Percentiles rank a stretch among this genome's conserved stretches.
Conservation (phyloP, 805 yeast species). For the Scheffersomyces ergatensis region DNA sequence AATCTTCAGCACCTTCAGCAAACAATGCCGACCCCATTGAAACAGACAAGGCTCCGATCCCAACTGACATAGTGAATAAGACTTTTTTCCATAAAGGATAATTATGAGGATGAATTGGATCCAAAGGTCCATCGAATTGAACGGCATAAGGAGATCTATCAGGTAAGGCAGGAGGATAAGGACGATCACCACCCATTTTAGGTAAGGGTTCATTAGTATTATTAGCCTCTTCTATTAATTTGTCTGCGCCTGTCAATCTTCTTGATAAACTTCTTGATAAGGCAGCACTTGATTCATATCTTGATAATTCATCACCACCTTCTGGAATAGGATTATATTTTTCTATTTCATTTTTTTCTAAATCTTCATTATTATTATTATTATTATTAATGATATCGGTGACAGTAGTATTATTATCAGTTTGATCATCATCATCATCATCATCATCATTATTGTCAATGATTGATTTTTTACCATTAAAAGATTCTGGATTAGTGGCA, state of each 20-base stretch:
- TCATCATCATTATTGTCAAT: neutral
- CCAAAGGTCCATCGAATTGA: slow-evolving; percentile 73
- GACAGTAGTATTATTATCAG: slow-evolving; percentile 2
- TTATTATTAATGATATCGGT: slow-evolving; percentile 4
- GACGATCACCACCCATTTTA: slow-evolving; percentile 65
- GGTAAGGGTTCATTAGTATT: slow-evolving; percentile 29
- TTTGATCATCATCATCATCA: neutral
- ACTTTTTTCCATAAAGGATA: slow-evolving; percentile 48
- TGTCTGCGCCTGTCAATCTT: slow-evolving; percentile 25
- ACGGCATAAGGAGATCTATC: slow-evolving; percentile 59
- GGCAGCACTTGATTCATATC: slow-evolving; percentile 20
- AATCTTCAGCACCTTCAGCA: slow-evolving; percentile 54
- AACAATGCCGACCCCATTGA: slow-evolving; percentile 85
- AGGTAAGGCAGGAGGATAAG: slow-evolving; percentile 61
- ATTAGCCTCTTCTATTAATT: slow-evolving; percentile 24
- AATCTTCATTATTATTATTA: neutral
- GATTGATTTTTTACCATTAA: neutral
- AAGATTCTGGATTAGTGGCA: neutral
- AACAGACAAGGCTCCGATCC: slow-evolving; percentile 36
- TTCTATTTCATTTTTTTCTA: neutral
- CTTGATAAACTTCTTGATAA: slow-evolving; percentile 19
- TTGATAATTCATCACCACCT: slow-evolving; percentile 18
- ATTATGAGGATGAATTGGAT: slow-evolving; percentile 79
- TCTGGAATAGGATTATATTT: slow-evolving; percentile 7
- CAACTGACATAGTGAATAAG: slow-evolving; percentile 22